A percentile compares a stretch with the other conserved stretches of the same genome.
Conservation (phyloP, 2,329 filamentous ascomycete species). For the Aspergillus fischeri region DNA sequence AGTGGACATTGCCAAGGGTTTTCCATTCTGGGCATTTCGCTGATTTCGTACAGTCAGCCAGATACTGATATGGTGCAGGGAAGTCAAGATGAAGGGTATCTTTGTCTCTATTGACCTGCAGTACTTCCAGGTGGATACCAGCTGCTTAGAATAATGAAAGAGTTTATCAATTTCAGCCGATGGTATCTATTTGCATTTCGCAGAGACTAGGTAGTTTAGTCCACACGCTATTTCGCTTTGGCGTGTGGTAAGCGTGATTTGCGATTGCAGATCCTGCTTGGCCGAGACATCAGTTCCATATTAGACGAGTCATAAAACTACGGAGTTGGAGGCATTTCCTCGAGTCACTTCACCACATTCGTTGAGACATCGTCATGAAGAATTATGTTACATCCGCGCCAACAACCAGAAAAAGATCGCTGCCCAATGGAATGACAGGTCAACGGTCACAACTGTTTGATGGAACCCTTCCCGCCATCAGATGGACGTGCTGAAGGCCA, state of each 20-base stretch:
- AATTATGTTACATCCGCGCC: not conserved
- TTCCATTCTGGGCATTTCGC: not conserved
- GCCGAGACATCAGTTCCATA: not conserved
- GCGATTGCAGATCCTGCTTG: not conserved
- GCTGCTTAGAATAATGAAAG: not conserved
- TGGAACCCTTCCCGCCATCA: not conserved
- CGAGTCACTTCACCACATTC: not conserved
- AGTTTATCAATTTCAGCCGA: not conserved
- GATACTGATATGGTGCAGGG: not conserved
- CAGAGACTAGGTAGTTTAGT: not conserved
- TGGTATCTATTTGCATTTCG: not conserved
- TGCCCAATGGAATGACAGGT: not conserved
- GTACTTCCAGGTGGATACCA: not conserved
- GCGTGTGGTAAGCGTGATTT: not conserved
- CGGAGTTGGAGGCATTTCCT: not conserved
- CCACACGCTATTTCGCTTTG: not conserved
- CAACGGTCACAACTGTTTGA: not conserved
- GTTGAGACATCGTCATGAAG: not conserved
- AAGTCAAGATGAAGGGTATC: not conserved
- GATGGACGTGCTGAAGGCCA: not conserved
- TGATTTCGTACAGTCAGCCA: not conserved
- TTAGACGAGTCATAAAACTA: not conserved
- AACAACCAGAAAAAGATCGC: not conserved
- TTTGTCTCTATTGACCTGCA: not conserved
- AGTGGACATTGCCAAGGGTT: not conserved